Evolutionary conservation across 2,329 filamentous ascomycete genomes (phyloP).

Genomic region (Neocucurbitaria cava): DNA sequence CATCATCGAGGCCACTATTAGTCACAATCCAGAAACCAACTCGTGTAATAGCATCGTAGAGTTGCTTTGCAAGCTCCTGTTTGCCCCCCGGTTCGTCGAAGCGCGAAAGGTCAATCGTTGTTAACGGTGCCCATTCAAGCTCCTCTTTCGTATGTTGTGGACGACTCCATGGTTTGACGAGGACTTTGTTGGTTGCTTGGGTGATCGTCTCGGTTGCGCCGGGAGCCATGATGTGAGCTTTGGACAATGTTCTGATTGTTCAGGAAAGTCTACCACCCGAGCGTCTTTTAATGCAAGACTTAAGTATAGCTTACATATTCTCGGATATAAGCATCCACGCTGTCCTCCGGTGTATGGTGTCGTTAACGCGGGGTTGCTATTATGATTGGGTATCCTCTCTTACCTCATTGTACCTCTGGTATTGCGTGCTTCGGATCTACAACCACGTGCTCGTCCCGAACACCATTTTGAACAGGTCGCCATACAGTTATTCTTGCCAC

Average conservation of each 20-base stretch:
- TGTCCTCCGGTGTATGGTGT: neutral
- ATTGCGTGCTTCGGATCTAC: conserved; percentile 28
- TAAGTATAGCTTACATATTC: neutral
- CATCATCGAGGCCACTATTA: conserved; percentile 23
- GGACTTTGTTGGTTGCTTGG: conserved; percentile 8
- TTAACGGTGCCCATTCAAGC: conserved; percentile 31
- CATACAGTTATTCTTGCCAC: neutral
- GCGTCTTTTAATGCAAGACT: neutral
- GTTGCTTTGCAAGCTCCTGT: conserved; percentile 20
- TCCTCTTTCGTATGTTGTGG: conserved; percentile 25
- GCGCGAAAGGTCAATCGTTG: conserved; percentile 23
- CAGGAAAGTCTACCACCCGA: neutral
- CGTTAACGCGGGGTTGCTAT: conserved; percentile 9
- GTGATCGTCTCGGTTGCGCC: conserved; percentile 13
- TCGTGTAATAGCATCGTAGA: conserved; percentile 24
- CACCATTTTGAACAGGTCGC: neutral
- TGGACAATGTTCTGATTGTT: neutral
- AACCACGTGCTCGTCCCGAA: conserved; percentile 6
- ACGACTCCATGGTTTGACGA: conserved; percentile 25
- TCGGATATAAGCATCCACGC: conserved; percentile 1
- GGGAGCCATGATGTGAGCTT: conserved; percentile 20
- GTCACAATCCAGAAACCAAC: conserved; percentile 32
- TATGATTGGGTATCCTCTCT: conserved; percentile 17
- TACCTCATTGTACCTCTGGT: conserved; percentile 10
- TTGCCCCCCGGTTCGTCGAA: conserved; percentile 25